These are phyloP conservation scores for Corylus americana DNA, from an alignment of 306 rosid species.

Conservation along the genomic window DNA sequence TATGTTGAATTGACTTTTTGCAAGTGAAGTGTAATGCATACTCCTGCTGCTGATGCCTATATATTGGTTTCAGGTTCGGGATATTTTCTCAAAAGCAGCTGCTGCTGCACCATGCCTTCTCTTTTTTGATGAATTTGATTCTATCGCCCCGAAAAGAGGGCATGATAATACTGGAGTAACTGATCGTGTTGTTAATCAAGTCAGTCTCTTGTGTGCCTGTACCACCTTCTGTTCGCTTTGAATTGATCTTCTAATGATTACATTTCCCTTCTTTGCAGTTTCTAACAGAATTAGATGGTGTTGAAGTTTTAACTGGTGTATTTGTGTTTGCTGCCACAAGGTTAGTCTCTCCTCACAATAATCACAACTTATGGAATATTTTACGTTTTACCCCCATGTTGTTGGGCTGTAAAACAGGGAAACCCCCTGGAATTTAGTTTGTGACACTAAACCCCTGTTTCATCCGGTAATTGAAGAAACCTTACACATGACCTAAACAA, in stretches of 20 bases:
- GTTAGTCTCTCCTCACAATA: slow-evolving; percentile 47
- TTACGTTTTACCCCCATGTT: not conserved
- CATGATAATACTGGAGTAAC: slow-evolving; percentile 99
- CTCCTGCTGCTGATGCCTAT: slow-evolving; percentile 21
- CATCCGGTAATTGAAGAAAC: not conserved
- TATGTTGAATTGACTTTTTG: not conserved
- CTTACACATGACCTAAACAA: not conserved
- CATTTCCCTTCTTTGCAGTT: slow-evolving; percentile 61
- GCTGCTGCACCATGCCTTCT: slow-evolving; percentile 97
- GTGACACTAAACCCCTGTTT: not conserved
- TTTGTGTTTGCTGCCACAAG: slow-evolving; percentile 99
- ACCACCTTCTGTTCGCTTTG: slow-evolving; percentile 8
- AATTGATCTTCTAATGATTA: slow-evolving; percentile 31
- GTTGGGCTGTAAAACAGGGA: not conserved
- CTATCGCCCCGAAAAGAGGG: slow-evolving; percentile 98
- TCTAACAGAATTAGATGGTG: slow-evolving; percentile 94
- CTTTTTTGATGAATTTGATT: slow-evolving; percentile 95
- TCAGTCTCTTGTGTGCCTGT: slow-evolving; percentile 31
- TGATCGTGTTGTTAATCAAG: slow-evolving; percentile 98
- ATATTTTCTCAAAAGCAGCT: slow-evolving; percentile 91
- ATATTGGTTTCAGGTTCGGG: slow-evolving; percentile 77
- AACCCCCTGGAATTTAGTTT: not conserved
- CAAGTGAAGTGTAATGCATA: not conserved
- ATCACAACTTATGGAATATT: not conserved
- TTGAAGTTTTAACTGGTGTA: slow-evolving; percentile 90